Conservation (phyloP, 2,329 filamentous ascomycete genomes). For the Colletotrichum sp. region DNA sequence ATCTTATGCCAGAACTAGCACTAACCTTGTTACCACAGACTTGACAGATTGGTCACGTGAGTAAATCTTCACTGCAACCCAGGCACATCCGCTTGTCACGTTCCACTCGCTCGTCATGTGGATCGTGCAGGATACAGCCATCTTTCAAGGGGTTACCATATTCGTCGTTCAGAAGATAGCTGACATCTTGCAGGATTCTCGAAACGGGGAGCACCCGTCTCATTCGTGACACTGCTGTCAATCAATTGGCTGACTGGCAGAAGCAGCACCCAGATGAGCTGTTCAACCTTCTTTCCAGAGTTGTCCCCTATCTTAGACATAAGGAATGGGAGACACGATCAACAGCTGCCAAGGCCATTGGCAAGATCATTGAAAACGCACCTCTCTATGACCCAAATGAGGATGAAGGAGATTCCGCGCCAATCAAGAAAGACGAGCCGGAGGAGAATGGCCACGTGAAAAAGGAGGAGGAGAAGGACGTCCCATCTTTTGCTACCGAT, state of each 20-base stretch:
- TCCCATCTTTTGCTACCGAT: slow-evolving; percentile 47
- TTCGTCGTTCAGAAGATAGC: background rate
- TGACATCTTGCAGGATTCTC: slow-evolving; percentile 69
- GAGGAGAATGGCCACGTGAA: slow-evolving; percentile 55
- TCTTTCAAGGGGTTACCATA: background rate
- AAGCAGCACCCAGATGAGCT: slow-evolving; percentile 97
- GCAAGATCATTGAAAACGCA: slow-evolving; percentile 91
- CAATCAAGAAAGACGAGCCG: slow-evolving; percentile 48
- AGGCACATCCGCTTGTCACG: background rate
- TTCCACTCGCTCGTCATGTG: background rate
- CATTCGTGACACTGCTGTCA: slow-evolving; percentile 95
- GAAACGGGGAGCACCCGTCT: slow-evolving; percentile 97
- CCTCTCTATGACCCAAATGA: slow-evolving; percentile 87
- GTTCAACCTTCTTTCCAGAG: slow-evolving; percentile 90
- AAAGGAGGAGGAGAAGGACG: slow-evolving; percentile 65
- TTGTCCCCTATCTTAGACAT: slow-evolving; percentile 93
- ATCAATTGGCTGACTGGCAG: slow-evolving; percentile 96
- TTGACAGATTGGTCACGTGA: slow-evolving; percentile 88
- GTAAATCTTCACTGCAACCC: slow-evolving; percentile 40
- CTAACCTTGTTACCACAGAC: slow-evolving; percentile 55
- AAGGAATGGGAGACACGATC: slow-evolving; percentile 97
- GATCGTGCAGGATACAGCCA: background rate
- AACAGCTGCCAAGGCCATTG: slow-evolving; percentile 91
- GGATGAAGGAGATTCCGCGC: slow-evolving; percentile 59
- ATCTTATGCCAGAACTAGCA: background rate